phyloP scores from a whole-genome alignment of 2,329 filamentous ascomycete genomes.

The Atkinsonella hypoxylon region DNA sequence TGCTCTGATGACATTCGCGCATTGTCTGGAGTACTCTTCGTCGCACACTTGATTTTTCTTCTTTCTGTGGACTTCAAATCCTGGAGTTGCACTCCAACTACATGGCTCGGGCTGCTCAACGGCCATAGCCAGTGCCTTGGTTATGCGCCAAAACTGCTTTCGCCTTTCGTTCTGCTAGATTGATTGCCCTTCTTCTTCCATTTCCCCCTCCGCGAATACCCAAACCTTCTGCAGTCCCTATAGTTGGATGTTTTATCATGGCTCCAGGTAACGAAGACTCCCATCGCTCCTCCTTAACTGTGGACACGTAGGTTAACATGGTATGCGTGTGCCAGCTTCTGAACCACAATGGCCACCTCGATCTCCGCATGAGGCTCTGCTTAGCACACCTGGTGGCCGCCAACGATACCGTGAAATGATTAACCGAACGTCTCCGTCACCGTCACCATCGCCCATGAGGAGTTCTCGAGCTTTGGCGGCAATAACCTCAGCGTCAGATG shows the following conservation, averaged over 20 bases:
- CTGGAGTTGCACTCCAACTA: constrained; percentile 3
- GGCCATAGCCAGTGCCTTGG: constrained; percentile 7
- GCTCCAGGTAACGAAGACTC: constrained; percentile 7
- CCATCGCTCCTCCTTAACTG: not conserved
- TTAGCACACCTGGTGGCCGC: constrained; percentile 66
- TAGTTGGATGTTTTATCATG: constrained; percentile 4
- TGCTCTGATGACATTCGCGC: not conserved
- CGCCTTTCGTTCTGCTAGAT: not conserved
- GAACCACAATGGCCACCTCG: constrained; percentile 53
- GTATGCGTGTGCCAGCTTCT: constrained; percentile 18
- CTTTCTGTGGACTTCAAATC: not conserved
- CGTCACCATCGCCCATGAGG: constrained; percentile 50
- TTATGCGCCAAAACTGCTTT: constrained; percentile 7
- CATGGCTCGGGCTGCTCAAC: constrained; percentile 3
- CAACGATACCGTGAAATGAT: constrained; percentile 59
- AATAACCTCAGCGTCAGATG: constrained; percentile 7
- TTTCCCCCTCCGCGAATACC: too few relatives aligned
- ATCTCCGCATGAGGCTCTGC: constrained; percentile 52
- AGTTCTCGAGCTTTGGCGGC: constrained; percentile 10
- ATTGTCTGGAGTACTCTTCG: not conserved
- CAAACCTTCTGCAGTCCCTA: not conserved
- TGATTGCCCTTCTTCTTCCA: too few relatives aligned
- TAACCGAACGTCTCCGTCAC: constrained; percentile 55
- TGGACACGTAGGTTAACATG: constrained; percentile 1
- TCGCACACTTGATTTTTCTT: not conserved